Conservation (phyloP, 257 asterid genomes). For the Mitragyna speciosa region DNA sequence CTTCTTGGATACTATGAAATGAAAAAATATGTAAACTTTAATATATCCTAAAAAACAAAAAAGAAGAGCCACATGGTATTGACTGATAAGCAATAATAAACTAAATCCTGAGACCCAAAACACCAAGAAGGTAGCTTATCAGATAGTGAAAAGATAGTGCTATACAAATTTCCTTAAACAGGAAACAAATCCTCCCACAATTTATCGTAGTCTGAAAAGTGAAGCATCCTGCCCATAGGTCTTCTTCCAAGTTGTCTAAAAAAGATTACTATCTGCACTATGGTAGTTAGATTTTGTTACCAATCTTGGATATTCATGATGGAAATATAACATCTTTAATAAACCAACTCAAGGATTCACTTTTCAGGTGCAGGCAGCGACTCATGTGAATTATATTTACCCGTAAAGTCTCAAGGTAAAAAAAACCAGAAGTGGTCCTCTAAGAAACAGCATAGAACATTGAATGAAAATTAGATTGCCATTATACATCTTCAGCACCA, state of each 20-base stretch:
- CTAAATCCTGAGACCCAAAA: background rate
- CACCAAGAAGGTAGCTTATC: background rate
- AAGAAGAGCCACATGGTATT: too few relatives aligned
- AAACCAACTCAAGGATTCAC: background rate
- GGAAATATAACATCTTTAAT: background rate
- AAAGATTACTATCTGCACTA: background rate
- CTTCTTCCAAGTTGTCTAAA: background rate
- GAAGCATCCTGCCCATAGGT: background rate
- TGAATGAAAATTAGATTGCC: background rate
- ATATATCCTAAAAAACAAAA: background rate
- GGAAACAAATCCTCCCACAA: background rate
- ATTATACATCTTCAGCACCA: background rate
- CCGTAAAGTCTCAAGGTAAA: background rate
- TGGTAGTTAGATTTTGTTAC: too few relatives aligned
- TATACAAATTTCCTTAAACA: background rate
- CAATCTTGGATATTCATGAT: background rate
- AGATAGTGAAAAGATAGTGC: background rate
- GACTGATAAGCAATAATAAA: background rate
- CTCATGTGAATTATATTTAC: background rate
- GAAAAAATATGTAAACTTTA: background rate
- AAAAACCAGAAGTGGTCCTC: background rate
- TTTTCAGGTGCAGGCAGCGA: background rate
- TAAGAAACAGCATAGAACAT: background rate
- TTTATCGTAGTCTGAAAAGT: background rate
- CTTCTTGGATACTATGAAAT: background rate